Evolutionary conservation across 192 early-diverging fungal species (phyloP).

Genomic region (Spizellomyces sp.): DNA sequence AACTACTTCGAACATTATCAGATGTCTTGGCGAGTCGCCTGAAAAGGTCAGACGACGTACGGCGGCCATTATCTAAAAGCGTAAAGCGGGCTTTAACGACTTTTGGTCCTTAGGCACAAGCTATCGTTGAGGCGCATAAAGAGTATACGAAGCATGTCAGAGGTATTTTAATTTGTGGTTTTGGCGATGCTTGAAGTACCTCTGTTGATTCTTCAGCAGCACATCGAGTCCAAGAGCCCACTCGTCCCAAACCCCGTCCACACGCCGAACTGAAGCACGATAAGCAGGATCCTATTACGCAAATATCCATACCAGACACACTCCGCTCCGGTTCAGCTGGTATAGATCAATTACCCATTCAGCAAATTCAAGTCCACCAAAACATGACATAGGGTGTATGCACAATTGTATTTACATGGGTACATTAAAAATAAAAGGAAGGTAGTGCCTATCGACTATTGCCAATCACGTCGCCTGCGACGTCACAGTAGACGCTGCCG

Average conservation of each 20-base stretch:
- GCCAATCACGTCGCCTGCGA: too few relatives aligned
- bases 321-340: background rate
- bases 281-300: too few relatives aligned
- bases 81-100: background rate
- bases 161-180: too few relatives aligned
- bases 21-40: constrained; percentile 28
- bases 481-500: too few relatives aligned
- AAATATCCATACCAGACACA: background rate
- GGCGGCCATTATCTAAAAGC: background rate
- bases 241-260: too few relatives aligned
- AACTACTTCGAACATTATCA: constrained; percentile 46
- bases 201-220: too few relatives aligned
- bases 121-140: constrained; percentile 39
- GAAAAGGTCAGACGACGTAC: constrained; percentile 27
- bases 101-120: constrained; percentile 10
- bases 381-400: background rate
- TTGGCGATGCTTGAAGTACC: too few relatives aligned
- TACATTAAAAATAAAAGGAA: too few relatives aligned
- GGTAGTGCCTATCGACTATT: too few relatives aligned
- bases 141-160: constrained; percentile 31
- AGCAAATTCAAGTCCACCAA: constrained; percentile 18
- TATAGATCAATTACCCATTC: background rate
- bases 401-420: too few relatives aligned
- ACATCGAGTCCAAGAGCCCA: too few relatives aligned
- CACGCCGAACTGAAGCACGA: too few relatives aligned